A percentile compares a stretch with the other conserved stretches of the same genome.
These are phyloP conservation scores for Ehretia macrophylla DNA, from an alignment of 257 asterid species.

Conservation along the genomic window DNA sequence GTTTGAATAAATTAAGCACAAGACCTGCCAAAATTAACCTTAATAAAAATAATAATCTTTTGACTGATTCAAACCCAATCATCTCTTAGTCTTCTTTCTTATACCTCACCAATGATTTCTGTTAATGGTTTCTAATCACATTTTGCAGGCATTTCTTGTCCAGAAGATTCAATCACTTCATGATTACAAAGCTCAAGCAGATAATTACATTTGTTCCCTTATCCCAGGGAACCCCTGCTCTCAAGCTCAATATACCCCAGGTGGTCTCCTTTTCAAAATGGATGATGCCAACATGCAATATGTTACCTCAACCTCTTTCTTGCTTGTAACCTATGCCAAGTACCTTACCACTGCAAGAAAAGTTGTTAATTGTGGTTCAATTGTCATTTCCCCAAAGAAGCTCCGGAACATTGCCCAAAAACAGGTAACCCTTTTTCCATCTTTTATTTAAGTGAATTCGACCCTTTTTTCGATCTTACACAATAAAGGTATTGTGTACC, in stretches of 20 bases:
- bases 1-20: too few relatives aligned
- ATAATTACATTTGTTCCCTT: constrained; percentile 84
- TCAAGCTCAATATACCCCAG: constrained; percentile 81
- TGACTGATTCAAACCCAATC: too few relatives aligned
- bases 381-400: constrained; percentile 59
- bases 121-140: neutral
- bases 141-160: constrained; percentile 76
- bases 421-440: constrained; percentile 47
- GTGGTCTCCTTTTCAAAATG: constrained; percentile 94
- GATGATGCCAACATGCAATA: constrained; percentile 86
- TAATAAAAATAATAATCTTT: too few relatives aligned
- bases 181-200: constrained; percentile 90
- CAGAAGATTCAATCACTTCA: constrained; percentile 82
- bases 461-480: too few relatives aligned
- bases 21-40: too few relatives aligned
- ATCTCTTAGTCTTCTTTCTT: too few relatives aligned
- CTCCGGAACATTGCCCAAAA: constrained; percentile 72
- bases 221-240: constrained; percentile 76
- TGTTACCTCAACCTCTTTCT: constrained; percentile 85
- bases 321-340: constrained; percentile 78
- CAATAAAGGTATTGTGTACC: too few relatives aligned
- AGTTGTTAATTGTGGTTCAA: constrained; percentile 74
- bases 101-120: too few relatives aligned
- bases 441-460: too few relatives aligned
- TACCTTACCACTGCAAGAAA: constrained; percentile 66